These are phyloP conservation scores for Globisporangium radiosum DNA, from an alignment of 352 stramenopile species.

Conservation along the genomic window DNA sequence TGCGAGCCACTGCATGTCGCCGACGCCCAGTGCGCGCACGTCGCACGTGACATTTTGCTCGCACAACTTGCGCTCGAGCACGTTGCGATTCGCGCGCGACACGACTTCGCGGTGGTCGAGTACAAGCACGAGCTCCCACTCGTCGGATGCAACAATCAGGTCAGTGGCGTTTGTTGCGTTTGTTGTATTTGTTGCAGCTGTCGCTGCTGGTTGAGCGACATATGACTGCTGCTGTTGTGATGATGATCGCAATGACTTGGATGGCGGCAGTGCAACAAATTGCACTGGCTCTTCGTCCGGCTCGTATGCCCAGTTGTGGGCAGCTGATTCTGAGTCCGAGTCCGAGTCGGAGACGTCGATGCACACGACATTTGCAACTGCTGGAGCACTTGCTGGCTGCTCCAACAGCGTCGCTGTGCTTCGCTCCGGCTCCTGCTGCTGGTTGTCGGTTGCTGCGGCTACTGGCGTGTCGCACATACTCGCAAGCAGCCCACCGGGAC, in stretches of 20 bases:
- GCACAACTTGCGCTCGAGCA: conserved; percentile 76
- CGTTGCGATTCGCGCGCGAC: conserved; percentile 58
- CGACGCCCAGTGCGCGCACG: conserved; percentile 65
- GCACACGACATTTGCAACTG: conserved; percentile 13
- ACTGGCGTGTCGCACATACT: background rate
- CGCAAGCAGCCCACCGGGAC: conserved; percentile 20
- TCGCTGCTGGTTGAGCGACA: background rate
- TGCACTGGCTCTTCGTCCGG: conserved; percentile 9
- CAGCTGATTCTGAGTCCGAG: background rate
- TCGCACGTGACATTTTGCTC: conserved; percentile 77
- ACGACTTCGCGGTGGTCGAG: conserved; percentile 82
- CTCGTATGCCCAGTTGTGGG: conserved; percentile 9
- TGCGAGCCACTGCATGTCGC: conserved; percentile 76
- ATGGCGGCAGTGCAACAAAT: background rate
- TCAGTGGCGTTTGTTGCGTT: background rate
- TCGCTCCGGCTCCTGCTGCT: background rate
- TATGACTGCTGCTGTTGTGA: background rate
- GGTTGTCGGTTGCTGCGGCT: too few relatives aligned
- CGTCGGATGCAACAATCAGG: conserved; percentile 28
- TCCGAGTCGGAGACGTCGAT: conserved; percentile 46
- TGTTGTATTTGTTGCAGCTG: too few relatives aligned
- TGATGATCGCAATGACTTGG: background rate
- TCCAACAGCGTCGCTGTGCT: background rate
- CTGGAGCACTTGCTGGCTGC: background rate
- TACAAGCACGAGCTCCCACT: conserved; percentile 73